Conservation (phyloP, 78 protist genomes). For the Polysphondylium violaceum region DNA sequence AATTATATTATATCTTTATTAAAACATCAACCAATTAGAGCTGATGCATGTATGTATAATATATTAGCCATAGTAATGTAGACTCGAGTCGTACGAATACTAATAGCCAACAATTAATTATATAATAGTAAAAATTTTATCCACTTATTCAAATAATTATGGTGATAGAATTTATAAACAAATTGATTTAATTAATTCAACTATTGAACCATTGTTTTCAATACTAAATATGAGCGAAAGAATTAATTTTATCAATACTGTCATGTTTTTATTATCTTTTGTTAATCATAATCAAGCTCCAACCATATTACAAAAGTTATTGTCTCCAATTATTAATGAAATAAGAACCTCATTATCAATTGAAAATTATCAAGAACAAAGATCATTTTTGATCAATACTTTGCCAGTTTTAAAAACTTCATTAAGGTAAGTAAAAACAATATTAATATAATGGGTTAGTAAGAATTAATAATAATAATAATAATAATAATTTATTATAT, state of each 20-base stretch:
- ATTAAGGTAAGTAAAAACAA: constrained; percentile 28
- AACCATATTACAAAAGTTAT: constrained; percentile 9
- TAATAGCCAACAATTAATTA: not conserved
- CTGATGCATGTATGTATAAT: constrained; percentile 24
- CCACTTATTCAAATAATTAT: constrained; percentile 14
- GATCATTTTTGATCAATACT: not conserved
- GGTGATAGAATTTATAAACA: constrained; percentile 40
- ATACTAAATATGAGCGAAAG: no score
- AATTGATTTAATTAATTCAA: not conserved
- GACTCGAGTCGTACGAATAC: not conserved
- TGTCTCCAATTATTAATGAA: constrained; percentile 25
- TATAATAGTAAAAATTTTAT: constrained; percentile 19
- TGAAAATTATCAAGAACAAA: constrained; percentile 33
- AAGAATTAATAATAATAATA: not conserved
- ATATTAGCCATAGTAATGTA: not conserved
- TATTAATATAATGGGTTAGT: not conserved
- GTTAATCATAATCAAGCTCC: constrained; percentile 12
- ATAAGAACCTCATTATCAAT: not conserved
- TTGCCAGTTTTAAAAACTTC: constrained; percentile 32
- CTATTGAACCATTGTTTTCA: constrained; percentile 11
- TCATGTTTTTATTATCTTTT: not conserved
- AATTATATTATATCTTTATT: constrained; percentile 30
- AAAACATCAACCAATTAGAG: constrained; percentile 14
- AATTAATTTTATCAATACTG: no score
- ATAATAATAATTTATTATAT: not conserved